A percentile compares a stretch with the other conserved stretches of the same genome.
phyloP scores from a whole-genome alignment of 2,329 filamentous ascomycete genomes.

The Talaromyces sp. region DNA sequence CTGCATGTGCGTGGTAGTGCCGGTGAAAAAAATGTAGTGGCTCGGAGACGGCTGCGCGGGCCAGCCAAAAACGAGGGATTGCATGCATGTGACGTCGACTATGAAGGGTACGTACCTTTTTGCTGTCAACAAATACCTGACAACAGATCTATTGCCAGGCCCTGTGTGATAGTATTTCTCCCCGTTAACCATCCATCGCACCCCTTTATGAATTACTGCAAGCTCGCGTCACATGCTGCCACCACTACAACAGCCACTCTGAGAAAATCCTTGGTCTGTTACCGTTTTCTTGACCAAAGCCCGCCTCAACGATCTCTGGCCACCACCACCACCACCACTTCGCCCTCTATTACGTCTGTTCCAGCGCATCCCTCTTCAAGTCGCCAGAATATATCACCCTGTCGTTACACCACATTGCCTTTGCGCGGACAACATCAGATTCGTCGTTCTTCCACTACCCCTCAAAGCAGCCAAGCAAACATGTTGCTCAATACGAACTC shows the following conservation, averaged over 20 bases:
- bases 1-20: background rate
- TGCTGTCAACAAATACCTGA: conserved; percentile 3
- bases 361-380: background rate
- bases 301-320: conserved; percentile 8
- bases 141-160: background rate
- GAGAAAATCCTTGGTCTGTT: background rate
- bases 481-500: conserved; percentile 33
- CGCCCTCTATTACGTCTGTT: background rate
- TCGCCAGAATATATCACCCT: conserved; percentile 9
- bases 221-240: conserved; percentile 13
- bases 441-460: background rate
- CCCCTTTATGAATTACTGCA: conserved; percentile 14
- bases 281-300: background rate
- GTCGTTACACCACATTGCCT: conserved; percentile 17
- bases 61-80: background rate
- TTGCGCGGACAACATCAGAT: conserved; percentile 25
- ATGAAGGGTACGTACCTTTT: background rate
- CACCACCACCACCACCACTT: conserved; percentile 13
- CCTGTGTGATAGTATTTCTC: background rate
- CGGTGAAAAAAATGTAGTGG: conserved; percentile 6
- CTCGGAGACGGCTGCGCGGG: conserved; percentile 4
- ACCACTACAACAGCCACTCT: background rate
- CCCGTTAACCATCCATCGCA: too few species aligned
- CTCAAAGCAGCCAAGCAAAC: conserved; percentile 19
- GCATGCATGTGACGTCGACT: conserved; percentile 6